Evolutionary conservation across 1,139 yeast genomes (phyloP).

Genomic region (Pichia terricola): DNA sequence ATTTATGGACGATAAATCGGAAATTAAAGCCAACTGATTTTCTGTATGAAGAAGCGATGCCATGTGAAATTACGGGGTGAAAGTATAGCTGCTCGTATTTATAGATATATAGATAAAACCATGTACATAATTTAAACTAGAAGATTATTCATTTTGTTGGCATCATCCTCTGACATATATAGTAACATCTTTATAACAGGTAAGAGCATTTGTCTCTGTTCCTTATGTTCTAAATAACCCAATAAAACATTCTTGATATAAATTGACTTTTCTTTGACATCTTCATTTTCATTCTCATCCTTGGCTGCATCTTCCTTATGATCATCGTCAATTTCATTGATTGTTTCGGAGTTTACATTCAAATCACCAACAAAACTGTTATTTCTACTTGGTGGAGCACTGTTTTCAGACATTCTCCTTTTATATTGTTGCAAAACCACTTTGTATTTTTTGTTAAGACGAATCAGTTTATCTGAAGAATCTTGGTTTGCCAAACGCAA

Average conservation of each 20-base stretch:
- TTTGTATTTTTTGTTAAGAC: slow-evolving; percentile 60
- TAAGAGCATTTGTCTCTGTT: slow-evolving; percentile 73
- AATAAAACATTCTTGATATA: slow-evolving; percentile 80
- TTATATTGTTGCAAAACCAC: slow-evolving; percentile 49
- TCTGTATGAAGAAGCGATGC: too few relatives aligned
- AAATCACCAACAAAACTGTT: slow-evolving; percentile 13
- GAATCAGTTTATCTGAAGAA: slow-evolving; percentile 50
- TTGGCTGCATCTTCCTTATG: neutral
- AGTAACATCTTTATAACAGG: slow-evolving; percentile 79
- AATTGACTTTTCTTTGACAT: slow-evolving; percentile 43
- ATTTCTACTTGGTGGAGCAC: slow-evolving; percentile 18
- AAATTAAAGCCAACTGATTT: slow-evolving; percentile 1
- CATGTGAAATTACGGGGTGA: neutral
- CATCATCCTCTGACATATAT: slow-evolving; percentile 61
- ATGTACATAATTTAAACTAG: slow-evolving; percentile 21
- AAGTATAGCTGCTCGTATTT: neutral
- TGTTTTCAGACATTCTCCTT: slow-evolving; percentile 20
- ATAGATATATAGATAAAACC: neutral
- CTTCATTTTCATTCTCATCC: slow-evolving; percentile 13
- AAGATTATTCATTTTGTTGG: slow-evolving; percentile 56
- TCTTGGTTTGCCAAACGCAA: slow-evolving; percentile 64
- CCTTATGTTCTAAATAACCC: slow-evolving; percentile 85
- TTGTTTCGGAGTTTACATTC: neutral
- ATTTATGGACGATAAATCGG: slow-evolving; percentile 48
- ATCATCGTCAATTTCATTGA: slow-evolving; percentile 2